Conservation (phyloP, 2,329 filamentous ascomycete genomes). For the Trichoderma breve region DNA sequence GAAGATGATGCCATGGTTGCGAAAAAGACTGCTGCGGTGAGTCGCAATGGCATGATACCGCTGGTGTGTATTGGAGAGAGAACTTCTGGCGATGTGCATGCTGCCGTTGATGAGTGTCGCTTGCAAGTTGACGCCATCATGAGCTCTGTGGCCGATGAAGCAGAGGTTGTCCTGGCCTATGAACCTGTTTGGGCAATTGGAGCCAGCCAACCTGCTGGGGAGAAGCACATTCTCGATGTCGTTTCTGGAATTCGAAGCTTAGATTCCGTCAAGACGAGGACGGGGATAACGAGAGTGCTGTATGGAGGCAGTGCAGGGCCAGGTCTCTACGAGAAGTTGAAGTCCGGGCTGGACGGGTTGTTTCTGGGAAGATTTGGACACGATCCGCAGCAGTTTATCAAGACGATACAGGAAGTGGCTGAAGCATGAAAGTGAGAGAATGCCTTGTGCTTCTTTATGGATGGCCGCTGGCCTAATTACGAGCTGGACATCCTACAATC, state of each 20-base stretch:
- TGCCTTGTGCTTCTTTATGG: not conserved
- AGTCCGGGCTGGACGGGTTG: slow-evolving; percentile 71
- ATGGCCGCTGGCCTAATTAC: not conserved
- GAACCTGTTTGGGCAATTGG: slow-evolving; percentile 91
- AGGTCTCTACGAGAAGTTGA: slow-evolving; percentile 67
- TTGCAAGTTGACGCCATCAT: slow-evolving; percentile 65
- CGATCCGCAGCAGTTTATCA: slow-evolving; percentile 67
- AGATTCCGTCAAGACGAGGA: slow-evolving; percentile 49
- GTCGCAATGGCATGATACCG: slow-evolving; percentile 68
- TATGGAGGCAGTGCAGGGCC: slow-evolving; percentile 84
- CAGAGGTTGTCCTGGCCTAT: slow-evolving; percentile 76
- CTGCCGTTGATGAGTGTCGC: slow-evolving; percentile 64
- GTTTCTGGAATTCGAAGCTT: slow-evolving; percentile 60
- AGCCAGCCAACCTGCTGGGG: slow-evolving; percentile 65
- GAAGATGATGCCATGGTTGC: slow-evolving; percentile 70
- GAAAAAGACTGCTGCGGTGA: slow-evolving; percentile 67
- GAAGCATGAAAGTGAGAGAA: slow-evolving; percentile 32
- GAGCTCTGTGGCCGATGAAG: slow-evolving; percentile 55
- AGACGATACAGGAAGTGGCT: slow-evolving; percentile 70
- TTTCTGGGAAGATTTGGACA: slow-evolving; percentile 82
- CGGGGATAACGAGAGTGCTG: slow-evolving; percentile 64
- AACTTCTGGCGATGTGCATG: slow-evolving; percentile 47
- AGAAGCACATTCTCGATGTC: slow-evolving; percentile 70
- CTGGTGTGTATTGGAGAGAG: slow-evolving; percentile 79
- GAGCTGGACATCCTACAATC: not conserved